A percentile compares a stretch with the other conserved stretches of the same genome.
Conservation (phyloP, 2,329 filamentous ascomycete species). For the Xylaria sp. region DNA sequence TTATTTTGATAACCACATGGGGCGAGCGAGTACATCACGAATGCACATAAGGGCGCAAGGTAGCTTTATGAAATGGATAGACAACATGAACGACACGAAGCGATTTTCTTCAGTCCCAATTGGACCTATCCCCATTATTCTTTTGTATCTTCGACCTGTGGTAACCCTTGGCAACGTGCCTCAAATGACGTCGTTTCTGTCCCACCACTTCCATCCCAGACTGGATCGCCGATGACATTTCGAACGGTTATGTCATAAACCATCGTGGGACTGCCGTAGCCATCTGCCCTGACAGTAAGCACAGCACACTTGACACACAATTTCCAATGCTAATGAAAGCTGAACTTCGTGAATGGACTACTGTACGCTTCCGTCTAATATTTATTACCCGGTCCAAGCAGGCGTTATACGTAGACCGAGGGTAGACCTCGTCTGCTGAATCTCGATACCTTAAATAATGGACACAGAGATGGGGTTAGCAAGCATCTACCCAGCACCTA, state of each 20-base stretch:
- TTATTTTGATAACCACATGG: constrained; percentile 18
- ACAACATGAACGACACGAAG: constrained; percentile 16
- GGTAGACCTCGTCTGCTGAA: not conserved
- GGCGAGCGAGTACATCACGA: constrained; percentile 5
- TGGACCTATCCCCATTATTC: not conserved
- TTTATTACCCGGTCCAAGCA: not conserved
- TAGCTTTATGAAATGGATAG: constrained; percentile 11
- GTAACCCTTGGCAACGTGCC: not conserved
- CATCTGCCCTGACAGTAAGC: not conserved
- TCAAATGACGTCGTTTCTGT: not conserved
- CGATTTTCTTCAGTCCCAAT: constrained; percentile 4
- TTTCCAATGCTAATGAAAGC: not conserved
- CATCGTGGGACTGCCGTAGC: not conserved
- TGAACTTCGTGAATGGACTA: not conserved
- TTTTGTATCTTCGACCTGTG: not conserved
- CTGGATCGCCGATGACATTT: constrained; percentile 1
- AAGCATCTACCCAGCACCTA: too few species aligned
- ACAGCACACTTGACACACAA: not conserved
- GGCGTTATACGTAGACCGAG: not conserved
- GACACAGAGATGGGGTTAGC: too few species aligned
- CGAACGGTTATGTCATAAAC: not conserved
- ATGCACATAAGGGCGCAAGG: constrained; percentile 4
- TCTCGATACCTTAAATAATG: not conserved
- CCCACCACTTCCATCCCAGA: not conserved
- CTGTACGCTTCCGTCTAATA: not conserved